These are phyloP conservation scores for Daldinia grandis DNA, from an alignment of 495 filamentous ascomycete genomes.

Conservation along the genomic window DNA sequence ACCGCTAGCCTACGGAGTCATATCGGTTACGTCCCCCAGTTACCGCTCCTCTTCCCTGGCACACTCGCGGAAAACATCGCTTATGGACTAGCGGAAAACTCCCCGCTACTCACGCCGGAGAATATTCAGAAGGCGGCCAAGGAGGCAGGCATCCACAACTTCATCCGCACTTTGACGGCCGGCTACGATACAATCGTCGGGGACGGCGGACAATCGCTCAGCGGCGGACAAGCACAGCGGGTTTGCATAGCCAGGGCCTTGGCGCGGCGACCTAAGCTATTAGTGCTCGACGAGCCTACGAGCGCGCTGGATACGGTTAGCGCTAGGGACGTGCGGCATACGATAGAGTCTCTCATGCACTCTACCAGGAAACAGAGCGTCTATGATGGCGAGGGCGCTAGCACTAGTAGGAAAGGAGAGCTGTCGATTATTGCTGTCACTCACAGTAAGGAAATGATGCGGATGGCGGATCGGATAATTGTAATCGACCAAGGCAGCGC, in stretches of 20 bases:
- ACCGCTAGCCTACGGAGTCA: conserved; percentile 70
- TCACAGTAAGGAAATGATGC: conserved; percentile 84
- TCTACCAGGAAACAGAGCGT: not conserved
- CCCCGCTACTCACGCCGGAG: conserved; percentile 44
- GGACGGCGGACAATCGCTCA: conserved; percentile 77
- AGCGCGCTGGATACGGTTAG: conserved; percentile 76
- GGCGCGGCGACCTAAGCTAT: conserved; percentile 69
- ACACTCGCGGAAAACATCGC: conserved; percentile 79
- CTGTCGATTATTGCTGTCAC: conserved; percentile 77
- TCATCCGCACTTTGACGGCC: conserved; percentile 73
- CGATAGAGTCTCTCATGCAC: conserved; percentile 64
- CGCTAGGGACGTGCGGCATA: conserved; percentile 71
- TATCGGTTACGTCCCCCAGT: conserved; percentile 80
- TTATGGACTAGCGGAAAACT: conserved; percentile 70
- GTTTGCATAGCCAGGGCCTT: conserved; percentile 85
- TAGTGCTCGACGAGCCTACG: conserved; percentile 91
- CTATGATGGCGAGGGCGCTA: conserved; percentile 7
- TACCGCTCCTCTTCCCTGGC: conserved; percentile 77
- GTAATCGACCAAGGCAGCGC: conserved; percentile 73
- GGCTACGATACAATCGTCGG: conserved; percentile 82
- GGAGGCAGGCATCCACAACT: conserved; percentile 80
- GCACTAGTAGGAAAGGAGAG: conserved; percentile 6
- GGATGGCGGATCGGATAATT: conserved; percentile 72
- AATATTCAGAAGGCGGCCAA: conserved; percentile 68
- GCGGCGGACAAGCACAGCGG: conserved; percentile 86